Conservation (phyloP, 768 basidiomycete species). For the Lepiota subincarnata region DNA sequence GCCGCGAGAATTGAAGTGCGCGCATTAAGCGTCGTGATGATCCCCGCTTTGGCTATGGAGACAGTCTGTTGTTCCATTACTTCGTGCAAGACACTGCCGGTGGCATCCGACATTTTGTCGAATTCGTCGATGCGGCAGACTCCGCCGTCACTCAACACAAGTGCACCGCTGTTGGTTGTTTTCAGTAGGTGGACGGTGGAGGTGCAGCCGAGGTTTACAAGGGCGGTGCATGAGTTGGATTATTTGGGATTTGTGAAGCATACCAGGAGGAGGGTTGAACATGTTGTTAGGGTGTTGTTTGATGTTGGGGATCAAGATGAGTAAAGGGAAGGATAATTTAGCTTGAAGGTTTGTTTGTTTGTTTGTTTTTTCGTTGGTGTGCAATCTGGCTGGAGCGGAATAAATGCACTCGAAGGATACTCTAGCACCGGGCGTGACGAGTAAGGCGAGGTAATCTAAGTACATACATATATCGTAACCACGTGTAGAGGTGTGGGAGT, state of each 20-base stretch:
- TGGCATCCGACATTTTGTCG: slow-evolving; percentile 97
- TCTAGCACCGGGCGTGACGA: no score
- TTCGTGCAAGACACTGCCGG: slow-evolving; percentile 97
- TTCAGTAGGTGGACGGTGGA: slow-evolving; percentile 28
- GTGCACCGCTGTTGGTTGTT: slow-evolving; percentile 70
- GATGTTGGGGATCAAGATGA: slow-evolving; percentile 30
- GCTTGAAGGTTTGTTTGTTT: no score
- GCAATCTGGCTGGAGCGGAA: no score
- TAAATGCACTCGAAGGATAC: no score
- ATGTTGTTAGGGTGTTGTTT: slow-evolving; percentile 64
- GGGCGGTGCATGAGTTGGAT: slow-evolving; percentile 92
- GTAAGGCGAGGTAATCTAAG: no score
- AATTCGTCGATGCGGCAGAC: slow-evolving; percentile 99
- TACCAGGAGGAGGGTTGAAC: slow-evolving; percentile 72
- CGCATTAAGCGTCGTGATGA: slow-evolving; percentile 97
- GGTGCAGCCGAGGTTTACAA: slow-evolving; percentile 67
- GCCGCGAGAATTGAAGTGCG: slow-evolving; percentile 97
- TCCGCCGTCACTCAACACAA: slow-evolving; percentile 93
- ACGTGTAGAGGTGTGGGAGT: no score
- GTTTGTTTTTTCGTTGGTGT: slow-evolving; percentile 46
- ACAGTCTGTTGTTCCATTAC: slow-evolving; percentile 99
- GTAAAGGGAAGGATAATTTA: slow-evolving; percentile 44
- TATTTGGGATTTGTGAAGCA: slow-evolving; percentile 78
- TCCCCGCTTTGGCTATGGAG: slow-evolving; percentile 97
- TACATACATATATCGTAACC: no score